These are phyloP conservation scores for Malania oleifera DNA, from an alignment of 164 flowering plant genomes.

Conservation along the genomic window DNA sequence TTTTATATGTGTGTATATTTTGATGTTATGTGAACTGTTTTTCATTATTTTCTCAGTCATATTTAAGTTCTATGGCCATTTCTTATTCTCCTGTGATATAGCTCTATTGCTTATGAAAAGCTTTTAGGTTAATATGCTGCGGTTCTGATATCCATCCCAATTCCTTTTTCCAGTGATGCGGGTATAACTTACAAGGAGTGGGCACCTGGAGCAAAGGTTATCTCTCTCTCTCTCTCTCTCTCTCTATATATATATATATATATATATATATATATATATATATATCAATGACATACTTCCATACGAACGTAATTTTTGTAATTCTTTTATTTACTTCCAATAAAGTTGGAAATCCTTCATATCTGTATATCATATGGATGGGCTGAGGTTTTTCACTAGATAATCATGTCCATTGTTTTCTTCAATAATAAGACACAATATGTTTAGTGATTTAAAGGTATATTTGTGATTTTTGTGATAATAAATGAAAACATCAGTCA, in stretches of 20 bases:
- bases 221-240: neutral
- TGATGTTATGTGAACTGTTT: neutral
- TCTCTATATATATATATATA: neutral
- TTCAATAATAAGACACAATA: too few species aligned
- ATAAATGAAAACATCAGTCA: too few species aligned
- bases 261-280: neutral
- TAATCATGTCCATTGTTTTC: too few species aligned
- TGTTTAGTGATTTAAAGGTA: too few species aligned
- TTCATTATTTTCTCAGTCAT: too few species aligned
- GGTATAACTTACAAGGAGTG: slow-evolving; percentile 95
- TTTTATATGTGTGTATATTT: neutral
- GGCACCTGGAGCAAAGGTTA: slow-evolving; percentile 99
- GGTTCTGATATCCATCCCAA: slow-evolving; percentile 12
- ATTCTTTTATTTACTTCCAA: neutral
- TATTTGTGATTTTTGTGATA: too few species aligned
- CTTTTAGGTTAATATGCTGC: neutral
- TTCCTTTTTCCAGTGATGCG: slow-evolving; percentile 47
- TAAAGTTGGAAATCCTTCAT: too few species aligned
- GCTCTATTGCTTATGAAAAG: neutral
- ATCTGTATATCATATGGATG: too few species aligned
- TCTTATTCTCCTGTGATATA: neutral
- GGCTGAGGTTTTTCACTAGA: too few species aligned
- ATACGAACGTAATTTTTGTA: neutral
- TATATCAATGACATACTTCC: neutral
- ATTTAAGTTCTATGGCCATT: too few species aligned